These are phyloP conservation scores for Dacryopinax primogenitus DNA, from an alignment of 768 basidiomycete species.

Conservation along the genomic window DNA sequence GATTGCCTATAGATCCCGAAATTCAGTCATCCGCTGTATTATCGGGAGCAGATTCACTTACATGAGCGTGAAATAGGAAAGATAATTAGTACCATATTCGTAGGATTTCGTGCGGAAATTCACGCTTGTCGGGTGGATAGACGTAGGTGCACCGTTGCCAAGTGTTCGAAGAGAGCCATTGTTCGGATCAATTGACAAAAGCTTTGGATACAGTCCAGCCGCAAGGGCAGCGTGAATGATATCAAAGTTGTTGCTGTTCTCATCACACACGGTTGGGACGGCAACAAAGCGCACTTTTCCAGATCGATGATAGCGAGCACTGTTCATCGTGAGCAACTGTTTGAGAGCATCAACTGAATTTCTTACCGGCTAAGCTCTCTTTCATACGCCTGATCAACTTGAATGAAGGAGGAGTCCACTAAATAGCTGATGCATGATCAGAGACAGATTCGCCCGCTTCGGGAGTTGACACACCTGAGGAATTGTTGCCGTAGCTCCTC, in stretches of 20 bases:
- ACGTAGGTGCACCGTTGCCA: constrained; percentile 61
- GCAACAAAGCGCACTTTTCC: constrained; percentile 60
- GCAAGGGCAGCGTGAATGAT: constrained; percentile 71
- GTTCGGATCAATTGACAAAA: constrained; percentile 53
- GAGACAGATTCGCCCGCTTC: constrained; percentile 17
- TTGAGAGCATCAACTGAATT: constrained; percentile 4
- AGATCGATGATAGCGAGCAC: constrained; percentile 56
- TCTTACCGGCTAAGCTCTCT: constrained; percentile 55
- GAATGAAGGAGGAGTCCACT: constrained; percentile 76
- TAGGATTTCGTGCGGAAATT: constrained; percentile 59
- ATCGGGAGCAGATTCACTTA: constrained; percentile 25
- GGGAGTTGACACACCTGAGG: constrained; percentile 38
- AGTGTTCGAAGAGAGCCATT: constrained; percentile 62
- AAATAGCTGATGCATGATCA: constrained; percentile 46
- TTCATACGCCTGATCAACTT: constrained; percentile 48
- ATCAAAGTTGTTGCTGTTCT: constrained; percentile 43
- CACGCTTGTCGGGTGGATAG: constrained; percentile 83
- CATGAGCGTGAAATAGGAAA: constrained; percentile 85
- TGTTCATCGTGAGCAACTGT: constrained; percentile 24
- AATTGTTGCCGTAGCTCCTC: constrained; percentile 92
- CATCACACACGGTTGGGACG: constrained; percentile 58
- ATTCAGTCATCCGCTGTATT: neutral
- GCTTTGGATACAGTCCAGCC: constrained; percentile 83
- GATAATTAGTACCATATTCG: constrained; percentile 62
- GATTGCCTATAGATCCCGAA: constrained; percentile 54